Evolutionary conservation across 2,329 filamentous ascomycete genomes (phyloP), one percentile per base, ranked within the genome.

Genomic region (Epichloe coenophiala): DNA sequence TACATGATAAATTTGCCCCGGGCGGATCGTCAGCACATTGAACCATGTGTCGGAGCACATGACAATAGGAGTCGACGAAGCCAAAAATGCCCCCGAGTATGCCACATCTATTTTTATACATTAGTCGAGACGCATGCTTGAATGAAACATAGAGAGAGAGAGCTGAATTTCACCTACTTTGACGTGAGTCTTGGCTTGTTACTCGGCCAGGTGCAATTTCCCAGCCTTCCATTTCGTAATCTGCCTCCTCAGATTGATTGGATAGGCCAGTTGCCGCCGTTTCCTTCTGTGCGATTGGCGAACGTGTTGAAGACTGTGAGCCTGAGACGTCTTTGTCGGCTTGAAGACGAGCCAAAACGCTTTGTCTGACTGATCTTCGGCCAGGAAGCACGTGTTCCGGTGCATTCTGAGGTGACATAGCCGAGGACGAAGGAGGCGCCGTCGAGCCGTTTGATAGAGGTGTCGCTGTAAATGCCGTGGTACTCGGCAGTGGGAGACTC

Each of bases 201-300:
- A 71, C 58, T 21, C 67, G 64, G 15, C 71, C 71, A 1, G 71
- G 71, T 0, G 71, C 70, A 44, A 72, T 54, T 56, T 74, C 71
- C 52, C 52, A 55, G 6, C 49, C 37, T 33, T 53, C 54, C 50
- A 53, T 49, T 37, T 51, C 52, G 27, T 40, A 36, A 11, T 53
- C 49, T 31, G 42, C 42, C n/a, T 45, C 6, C 21, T 23, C 50
- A 17, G 42, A 44, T 23, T 43, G 49, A 42, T 45, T 31, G 8
- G 27, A 15, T 35, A 45, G 17, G 23, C 37, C 42, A 19, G 9
- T 12, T 33, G 27, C 27, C 13, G 23, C 21, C 5, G 13, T 27
- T 9, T 36, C 42, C 15, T 21, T 36, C 31, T 44, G 47, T 9
- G n/a, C 8, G n/a, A 37, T 50, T 23, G 35, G 38, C 27, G 37